Conservation (phyloP, 192 early-diverging fungal genomes). For the Coemansia sp. region DNA sequence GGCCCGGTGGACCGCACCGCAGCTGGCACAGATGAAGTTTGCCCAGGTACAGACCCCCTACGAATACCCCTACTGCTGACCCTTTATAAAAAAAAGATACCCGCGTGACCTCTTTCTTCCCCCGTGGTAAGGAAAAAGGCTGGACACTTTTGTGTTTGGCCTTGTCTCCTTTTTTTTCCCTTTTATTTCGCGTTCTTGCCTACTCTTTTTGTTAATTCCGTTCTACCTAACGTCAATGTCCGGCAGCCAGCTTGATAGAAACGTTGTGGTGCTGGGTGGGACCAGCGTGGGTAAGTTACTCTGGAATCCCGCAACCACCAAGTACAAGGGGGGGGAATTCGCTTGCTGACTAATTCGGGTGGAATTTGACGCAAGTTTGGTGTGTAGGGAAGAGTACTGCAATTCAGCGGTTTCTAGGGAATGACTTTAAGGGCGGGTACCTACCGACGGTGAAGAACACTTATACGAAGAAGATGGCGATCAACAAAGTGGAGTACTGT, state of each 20-base stretch:
- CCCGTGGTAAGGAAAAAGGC: background rate
- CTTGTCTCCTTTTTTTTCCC: background rate
- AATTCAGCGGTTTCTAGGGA: slow-evolving; percentile 88
- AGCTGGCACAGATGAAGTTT: slow-evolving; percentile 70
- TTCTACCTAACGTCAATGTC: slow-evolving; percentile 1
- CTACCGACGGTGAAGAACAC: slow-evolving; percentile 95
- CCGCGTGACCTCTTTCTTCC: slow-evolving; percentile 3
- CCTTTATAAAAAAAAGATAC: background rate
- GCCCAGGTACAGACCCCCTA: slow-evolving; percentile 46
- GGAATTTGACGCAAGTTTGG: background rate
- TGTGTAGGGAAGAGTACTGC: slow-evolving; percentile 76
- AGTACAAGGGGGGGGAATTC: too few relatives aligned
- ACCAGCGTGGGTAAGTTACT: slow-evolving; percentile 28
- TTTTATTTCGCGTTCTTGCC: background rate
- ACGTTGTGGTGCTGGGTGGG: slow-evolving; percentile 34
- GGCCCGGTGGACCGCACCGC: slow-evolving; percentile 67
- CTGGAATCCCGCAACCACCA: too few relatives aligned
- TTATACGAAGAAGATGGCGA: slow-evolving; percentile 79
- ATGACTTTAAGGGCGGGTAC: slow-evolving; percentile 86
- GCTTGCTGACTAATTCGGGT: background rate
- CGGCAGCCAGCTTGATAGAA: slow-evolving; percentile 25
- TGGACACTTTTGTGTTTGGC: background rate
- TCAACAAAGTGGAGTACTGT: slow-evolving; percentile 76
- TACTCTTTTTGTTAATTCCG: background rate
- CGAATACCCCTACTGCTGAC: slow-evolving; percentile 26